Evolutionary conservation across 2,329 filamentous ascomycete species (phyloP).

Genomic region (Pseudogymnoascus pannorum): DNA sequence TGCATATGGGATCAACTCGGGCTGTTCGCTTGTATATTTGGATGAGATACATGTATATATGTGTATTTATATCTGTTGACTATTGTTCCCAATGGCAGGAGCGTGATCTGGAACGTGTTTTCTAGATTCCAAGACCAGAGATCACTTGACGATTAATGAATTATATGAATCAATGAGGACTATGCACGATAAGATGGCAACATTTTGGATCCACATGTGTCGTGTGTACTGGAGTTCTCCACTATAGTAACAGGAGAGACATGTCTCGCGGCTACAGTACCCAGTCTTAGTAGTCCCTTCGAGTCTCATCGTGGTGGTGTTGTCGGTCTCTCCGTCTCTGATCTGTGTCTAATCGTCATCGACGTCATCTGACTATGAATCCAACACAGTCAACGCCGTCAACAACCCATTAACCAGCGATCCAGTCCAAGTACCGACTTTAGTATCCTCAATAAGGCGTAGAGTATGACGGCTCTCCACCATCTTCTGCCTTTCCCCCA

Average conservation of each 20-base stretch:
- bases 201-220: not conserved
- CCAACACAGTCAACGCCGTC: not conserved
- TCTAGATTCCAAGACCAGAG: not conserved
- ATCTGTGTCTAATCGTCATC: constrained; percentile 4
- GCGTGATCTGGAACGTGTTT: not conserved
- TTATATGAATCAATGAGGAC: not conserved
- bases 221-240: not conserved
- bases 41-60: constrained; percentile 4
- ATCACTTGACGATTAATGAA: not conserved
- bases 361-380: constrained; percentile 3
- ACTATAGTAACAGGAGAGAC: not conserved
- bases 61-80: not conserved
- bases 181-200: not conserved
- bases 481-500: no score
- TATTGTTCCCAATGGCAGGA: not conserved
- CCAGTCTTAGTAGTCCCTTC: not conserved
- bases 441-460: constrained; percentile 1
- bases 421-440: not conserved
- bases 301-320: not conserved
- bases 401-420: not conserved
- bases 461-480: not conserved
- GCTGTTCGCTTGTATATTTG: not conserved
- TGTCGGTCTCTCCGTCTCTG: not conserved
- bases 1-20: not conserved
- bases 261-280: not conserved